These are phyloP conservation scores for Metarhizium anisopliae DNA, from an alignment of 2,329 filamentous ascomycete genomes.

Conservation along the genomic window DNA sequence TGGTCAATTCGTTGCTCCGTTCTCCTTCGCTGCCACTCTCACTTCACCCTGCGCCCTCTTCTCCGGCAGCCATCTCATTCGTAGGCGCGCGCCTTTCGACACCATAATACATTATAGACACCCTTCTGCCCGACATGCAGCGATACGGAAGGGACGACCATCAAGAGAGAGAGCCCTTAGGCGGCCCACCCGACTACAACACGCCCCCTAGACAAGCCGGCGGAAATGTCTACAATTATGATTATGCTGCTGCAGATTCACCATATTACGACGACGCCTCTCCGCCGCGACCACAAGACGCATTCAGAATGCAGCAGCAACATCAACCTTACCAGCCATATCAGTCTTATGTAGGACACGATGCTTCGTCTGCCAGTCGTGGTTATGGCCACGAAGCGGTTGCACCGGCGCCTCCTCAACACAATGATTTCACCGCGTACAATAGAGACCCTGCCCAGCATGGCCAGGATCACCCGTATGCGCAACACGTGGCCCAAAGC, in stretches of 20 bases:
- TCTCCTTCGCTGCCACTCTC: not conserved
- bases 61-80: not conserved
- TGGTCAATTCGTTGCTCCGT: not conserved
- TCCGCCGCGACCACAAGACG: constrained; percentile 1
- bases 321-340: not conserved
- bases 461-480: constrained; percentile 17
- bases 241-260: constrained; percentile 3
- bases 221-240: constrained; percentile 11
- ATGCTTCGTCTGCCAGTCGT: not conserved
- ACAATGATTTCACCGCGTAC: constrained; percentile 16
- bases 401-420: constrained; percentile 5
- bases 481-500: constrained; percentile 12
- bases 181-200: constrained; percentile 10
- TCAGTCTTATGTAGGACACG: constrained; percentile 1
- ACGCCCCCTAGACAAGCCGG: constrained; percentile 1
- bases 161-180: constrained; percentile 28
- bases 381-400: not conserved
- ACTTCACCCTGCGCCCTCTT: not conserved
- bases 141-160: constrained; percentile 21
- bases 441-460: constrained; percentile 8
- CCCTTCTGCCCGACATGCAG: constrained; percentile 17
- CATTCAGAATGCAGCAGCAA: constrained; percentile 1
- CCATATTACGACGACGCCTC: constrained; percentile 21
- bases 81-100: not conserved
- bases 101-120: not conserved